Evolutionary conservation across 495 filamentous ascomycete species (phyloP), one percentile per base, ranked within the genome.

Genomic region (Penicillium longicatenatum): DNA sequence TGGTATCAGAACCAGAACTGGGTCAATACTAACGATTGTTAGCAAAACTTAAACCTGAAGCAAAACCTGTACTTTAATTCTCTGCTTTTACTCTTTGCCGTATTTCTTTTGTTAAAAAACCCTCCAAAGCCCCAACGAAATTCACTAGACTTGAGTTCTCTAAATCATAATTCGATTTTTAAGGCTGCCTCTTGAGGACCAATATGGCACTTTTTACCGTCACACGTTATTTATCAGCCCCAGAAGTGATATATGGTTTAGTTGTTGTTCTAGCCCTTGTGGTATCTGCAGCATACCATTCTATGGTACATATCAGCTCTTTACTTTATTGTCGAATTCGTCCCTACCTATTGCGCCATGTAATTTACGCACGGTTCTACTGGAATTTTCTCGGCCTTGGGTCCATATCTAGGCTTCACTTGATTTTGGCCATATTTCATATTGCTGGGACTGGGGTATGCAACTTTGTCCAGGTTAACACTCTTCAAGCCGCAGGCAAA

Each of bases 381-480:
- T 20, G 17, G 2, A 48, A 26, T 16, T 58, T 58, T 12, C 16
- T 52, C 9, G 48, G 37, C 11, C 21, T 52, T 33, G 2, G 26
- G 6, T 35, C 14, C n/a, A 39, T 19, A 24, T 52, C 55, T n/a
- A 19, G 48, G 26, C 20, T 55, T 7, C 48, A 50, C 20, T 35
- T 54, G 7, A 46, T 64, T 10, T 22, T 54, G 14, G 47, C 29
- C 5, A 14, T 57, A 7, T 0, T 53, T 31, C 60, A 54, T 42
- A 39, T 60, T 30, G 29, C 20, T 22, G 44, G 54, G 7, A 64
- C 57, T 37, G 26, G 41, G 35, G 50, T 57, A 30, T 57, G 45
- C 14, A 65, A 61, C 45, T 16, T 65, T 21, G 37, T 61, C 5
- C 22, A 29, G 12, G 20, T 54, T 24, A 11, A 56, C 10, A 44